phyloP scores from a whole-genome alignment of 139 green algal species.

The Chlamydomonas incerta region DNA sequence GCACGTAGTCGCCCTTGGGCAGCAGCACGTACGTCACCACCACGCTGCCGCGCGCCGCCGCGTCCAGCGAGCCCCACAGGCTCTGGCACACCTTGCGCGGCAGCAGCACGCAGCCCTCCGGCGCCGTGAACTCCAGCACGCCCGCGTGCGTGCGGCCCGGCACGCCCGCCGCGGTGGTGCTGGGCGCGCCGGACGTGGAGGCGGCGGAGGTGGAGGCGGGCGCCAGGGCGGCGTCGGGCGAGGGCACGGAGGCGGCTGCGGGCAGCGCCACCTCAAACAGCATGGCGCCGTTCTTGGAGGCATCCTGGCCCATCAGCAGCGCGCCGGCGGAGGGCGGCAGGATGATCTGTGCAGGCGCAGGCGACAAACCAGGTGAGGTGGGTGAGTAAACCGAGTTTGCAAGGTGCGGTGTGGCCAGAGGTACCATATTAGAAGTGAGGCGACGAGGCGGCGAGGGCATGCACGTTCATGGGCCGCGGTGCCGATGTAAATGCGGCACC shows the following conservation, averaged over 20 bases:
- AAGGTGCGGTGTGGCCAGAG: no score
- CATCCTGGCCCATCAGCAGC: slow-evolving; percentile 77
- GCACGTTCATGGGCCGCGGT: no score
- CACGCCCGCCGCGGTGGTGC: not conserved
- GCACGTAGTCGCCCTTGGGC: slow-evolving; percentile 67
- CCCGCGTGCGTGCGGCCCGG: slow-evolving; percentile 63
- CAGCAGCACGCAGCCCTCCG: slow-evolving; percentile 77
- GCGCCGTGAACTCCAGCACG: slow-evolving; percentile 84
- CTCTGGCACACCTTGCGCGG: slow-evolving; percentile 72
- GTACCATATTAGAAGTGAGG: no score
- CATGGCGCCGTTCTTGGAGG: slow-evolving; percentile 80
- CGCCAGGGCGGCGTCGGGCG: not conserved
- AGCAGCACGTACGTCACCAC: slow-evolving; percentile 64
- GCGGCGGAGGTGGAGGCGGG: not conserved
- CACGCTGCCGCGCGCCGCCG: slow-evolving; percentile 31
- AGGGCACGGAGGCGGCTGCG: not conserved
- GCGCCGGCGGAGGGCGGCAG: slow-evolving; percentile 75
- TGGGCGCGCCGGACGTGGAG: not conserved
- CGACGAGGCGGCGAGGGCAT: no score
- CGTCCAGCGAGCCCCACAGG: slow-evolving; percentile 64
- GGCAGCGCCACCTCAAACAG: slow-evolving; percentile 74
- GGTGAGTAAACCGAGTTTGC: no score
- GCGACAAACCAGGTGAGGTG: not conserved
- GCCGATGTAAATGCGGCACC: no score
- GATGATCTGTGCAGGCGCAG: slow-evolving; percentile 63